Evolutionary conservation across 805 yeast genomes (phyloP).

Genomic region (Jamesozyma gamospora): DNA sequence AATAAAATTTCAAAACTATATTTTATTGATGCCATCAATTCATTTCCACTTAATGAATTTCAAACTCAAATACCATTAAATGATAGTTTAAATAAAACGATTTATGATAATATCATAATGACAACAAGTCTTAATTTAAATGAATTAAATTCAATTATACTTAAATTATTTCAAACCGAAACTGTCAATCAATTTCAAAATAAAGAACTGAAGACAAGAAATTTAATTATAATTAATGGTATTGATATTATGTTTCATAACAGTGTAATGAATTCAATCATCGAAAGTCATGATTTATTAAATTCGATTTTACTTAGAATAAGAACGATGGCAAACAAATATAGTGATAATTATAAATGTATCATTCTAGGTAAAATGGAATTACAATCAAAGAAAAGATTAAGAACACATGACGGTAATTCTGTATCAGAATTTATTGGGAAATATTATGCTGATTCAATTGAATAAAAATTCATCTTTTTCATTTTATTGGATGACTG

Average conservation of each 20-base stretch:
- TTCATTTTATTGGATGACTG: no score
- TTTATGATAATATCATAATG: constrained; percentile 24
- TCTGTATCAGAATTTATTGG: constrained; percentile 18
- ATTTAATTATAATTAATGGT: constrained; percentile 15
- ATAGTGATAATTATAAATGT: background rate
- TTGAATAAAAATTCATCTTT: background rate
- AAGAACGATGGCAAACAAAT: constrained; percentile 12
- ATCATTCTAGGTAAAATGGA: background rate
- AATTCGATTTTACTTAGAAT: constrained; percentile 16
- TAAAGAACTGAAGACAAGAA: background rate
- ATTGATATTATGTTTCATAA: constrained; percentile 24
- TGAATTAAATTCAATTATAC: constrained; percentile 13
- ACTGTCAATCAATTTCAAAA: background rate
- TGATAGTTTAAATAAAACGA: constrained; percentile 4
- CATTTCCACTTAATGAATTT: constrained; percentile 24
- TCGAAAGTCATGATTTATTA: constrained; percentile 16
- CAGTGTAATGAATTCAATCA: constrained; percentile 13
- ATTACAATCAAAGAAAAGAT: constrained; percentile 5
- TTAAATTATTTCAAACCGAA: background rate
- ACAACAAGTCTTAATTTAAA: constrained; percentile 20
- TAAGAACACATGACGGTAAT: constrained; percentile 10
- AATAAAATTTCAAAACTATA: constrained; percentile 8
- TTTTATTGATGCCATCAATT: constrained; percentile 24
- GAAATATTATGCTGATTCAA: constrained; percentile 20
- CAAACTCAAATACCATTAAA: constrained; percentile 12